phyloP scores from a whole-genome alignment of 1,284 basidiomycete species.

The Blastosporella zonata region DNA sequence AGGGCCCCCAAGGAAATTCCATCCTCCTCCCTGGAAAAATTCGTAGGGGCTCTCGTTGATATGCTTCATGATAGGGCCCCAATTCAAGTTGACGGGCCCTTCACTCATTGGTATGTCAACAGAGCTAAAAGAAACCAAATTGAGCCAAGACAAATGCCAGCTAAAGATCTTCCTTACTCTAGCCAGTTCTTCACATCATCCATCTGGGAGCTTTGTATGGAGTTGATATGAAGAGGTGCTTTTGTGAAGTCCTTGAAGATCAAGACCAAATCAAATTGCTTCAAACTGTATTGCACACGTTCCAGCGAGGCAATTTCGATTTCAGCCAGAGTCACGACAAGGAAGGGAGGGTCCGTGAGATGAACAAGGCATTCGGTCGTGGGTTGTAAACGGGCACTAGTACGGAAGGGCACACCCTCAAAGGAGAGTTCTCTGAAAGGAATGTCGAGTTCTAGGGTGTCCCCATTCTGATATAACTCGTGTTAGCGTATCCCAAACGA shows the following conservation, averaged over 20 bases:
- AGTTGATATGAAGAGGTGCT: slow-evolving; percentile 90
- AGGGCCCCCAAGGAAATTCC: slow-evolving; percentile 88
- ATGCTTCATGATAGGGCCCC: slow-evolving; percentile 97
- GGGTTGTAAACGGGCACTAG: slow-evolving; percentile 91
- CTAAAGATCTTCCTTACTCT: slow-evolving; percentile 61
- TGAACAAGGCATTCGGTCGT: slow-evolving; percentile 98
- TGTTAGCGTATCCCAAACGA: slow-evolving; percentile 11
- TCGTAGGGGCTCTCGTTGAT: slow-evolving; percentile 94
- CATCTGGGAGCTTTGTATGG: slow-evolving; percentile 86
- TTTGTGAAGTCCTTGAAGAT: slow-evolving; percentile 97
- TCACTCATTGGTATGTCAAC: slow-evolving; percentile 97
- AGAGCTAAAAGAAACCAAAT: slow-evolving; percentile 51
- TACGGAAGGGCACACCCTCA: slow-evolving; percentile 95
- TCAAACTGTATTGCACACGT: slow-evolving; percentile 94
- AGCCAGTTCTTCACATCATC: slow-evolving; percentile 99
- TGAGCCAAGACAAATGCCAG: slow-evolving; percentile 6
- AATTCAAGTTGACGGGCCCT: slow-evolving; percentile 96
- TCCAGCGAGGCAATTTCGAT: slow-evolving; percentile 97
- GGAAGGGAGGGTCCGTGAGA: slow-evolving; percentile 93
- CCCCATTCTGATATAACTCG: slow-evolving; percentile 56
- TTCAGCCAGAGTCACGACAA: slow-evolving; percentile 91
- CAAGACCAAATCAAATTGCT: slow-evolving; percentile 96
- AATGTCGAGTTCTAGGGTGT: slow-evolving; percentile 90
- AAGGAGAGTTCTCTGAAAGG: slow-evolving; percentile 98
- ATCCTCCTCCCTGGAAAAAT: slow-evolving; percentile 96